These are phyloP conservation scores for Cyberlindnera suaveolens DNA, from an alignment of 805 yeast genomes.

Conservation along the genomic window DNA sequence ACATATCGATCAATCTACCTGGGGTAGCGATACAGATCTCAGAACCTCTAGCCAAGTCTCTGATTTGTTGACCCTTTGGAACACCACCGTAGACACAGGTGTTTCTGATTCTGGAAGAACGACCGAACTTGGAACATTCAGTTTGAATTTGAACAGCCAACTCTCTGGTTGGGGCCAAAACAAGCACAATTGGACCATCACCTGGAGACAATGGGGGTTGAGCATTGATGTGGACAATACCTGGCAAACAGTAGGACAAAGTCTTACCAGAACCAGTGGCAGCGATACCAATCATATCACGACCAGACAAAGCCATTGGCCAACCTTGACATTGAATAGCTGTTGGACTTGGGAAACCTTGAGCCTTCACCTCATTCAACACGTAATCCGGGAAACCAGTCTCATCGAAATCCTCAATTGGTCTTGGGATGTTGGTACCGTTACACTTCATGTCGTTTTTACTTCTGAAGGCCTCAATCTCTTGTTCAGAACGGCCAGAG, in stretches of 20 bases:
- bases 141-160: constrained; percentile 95
- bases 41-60: constrained; percentile 92
- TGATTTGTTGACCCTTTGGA: constrained; percentile 94
- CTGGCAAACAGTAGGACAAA: constrained; percentile 92
- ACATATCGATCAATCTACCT: constrained; percentile 97
- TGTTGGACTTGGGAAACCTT: constrained; percentile 92
- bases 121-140: constrained; percentile 93
- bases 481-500: constrained; percentile 64
- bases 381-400: constrained; percentile 98
- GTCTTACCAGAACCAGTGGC: constrained; percentile 99
- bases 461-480: constrained; percentile 69
- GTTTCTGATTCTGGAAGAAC: constrained; percentile 88
- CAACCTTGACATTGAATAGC: constrained; percentile 99
- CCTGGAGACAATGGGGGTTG: constrained; percentile 91
- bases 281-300: constrained; percentile 98
- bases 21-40: constrained; percentile 98
- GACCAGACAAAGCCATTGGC: constrained; percentile 99
- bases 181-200: constrained; percentile 95
- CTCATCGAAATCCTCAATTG: constrained; percentile 88
- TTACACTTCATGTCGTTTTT: constrained; percentile 78
- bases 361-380: constrained; percentile 77
- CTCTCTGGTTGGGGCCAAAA: constrained; percentile 98
- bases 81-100: constrained; percentile 99
- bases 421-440: constrained; percentile 89
- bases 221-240: constrained; percentile 96